Evolutionary conservation across 2,329 filamentous ascomycete genomes (phyloP).

Genomic region (Fusarium torreyae): DNA sequence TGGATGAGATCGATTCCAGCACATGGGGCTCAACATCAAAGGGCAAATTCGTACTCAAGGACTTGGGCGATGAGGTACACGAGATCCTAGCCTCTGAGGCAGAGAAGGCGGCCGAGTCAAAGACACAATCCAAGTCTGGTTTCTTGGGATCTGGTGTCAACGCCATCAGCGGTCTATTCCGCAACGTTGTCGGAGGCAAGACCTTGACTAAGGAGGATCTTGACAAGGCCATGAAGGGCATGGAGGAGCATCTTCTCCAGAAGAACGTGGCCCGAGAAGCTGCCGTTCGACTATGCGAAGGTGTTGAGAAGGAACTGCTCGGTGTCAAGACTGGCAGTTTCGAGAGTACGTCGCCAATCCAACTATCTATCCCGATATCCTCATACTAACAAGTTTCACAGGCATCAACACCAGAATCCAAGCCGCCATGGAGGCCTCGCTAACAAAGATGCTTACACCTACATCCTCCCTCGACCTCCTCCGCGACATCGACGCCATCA

Average conservation of each 20-base stretch:
- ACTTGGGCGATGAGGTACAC: slow-evolving; percentile 93
- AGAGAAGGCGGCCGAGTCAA: slow-evolving; percentile 66
- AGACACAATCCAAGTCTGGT: slow-evolving; percentile 68
- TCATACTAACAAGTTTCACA: slow-evolving; percentile 46
- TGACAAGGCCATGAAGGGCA: slow-evolving; percentile 91
- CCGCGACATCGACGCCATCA: slow-evolving; percentile 89
- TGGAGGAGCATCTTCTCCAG: slow-evolving; percentile 93
- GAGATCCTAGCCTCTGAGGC: slow-evolving; percentile 86
- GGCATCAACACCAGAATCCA: slow-evolving; percentile 86
- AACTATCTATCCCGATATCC: neutral
- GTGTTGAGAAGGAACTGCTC: slow-evolving; percentile 89
- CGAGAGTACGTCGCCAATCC: slow-evolving; percentile 69
- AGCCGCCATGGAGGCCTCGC: slow-evolving; percentile 89
- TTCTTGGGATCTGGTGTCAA: slow-evolving; percentile 85
- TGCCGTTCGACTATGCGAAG: slow-evolving; percentile 89
- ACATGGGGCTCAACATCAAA: slow-evolving; percentile 90
- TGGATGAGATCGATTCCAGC: slow-evolving; percentile 82
- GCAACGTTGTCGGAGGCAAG: slow-evolving; percentile 96
- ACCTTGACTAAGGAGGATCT: slow-evolving; percentile 90
- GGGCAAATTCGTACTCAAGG: slow-evolving; percentile 94
- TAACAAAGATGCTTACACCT: slow-evolving; percentile 95
- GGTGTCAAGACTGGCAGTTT: slow-evolving; percentile 94
- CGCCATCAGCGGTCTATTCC: slow-evolving; percentile 89
- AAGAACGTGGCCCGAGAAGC: slow-evolving; percentile 98
- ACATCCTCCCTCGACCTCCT: slow-evolving; percentile 95